A percentile compares a stretch with the other conserved stretches of the same genome.
Evolutionary conservation across 2,329 filamentous ascomycete species (phyloP).

Genomic region (Colletotrichum musae): DNA sequence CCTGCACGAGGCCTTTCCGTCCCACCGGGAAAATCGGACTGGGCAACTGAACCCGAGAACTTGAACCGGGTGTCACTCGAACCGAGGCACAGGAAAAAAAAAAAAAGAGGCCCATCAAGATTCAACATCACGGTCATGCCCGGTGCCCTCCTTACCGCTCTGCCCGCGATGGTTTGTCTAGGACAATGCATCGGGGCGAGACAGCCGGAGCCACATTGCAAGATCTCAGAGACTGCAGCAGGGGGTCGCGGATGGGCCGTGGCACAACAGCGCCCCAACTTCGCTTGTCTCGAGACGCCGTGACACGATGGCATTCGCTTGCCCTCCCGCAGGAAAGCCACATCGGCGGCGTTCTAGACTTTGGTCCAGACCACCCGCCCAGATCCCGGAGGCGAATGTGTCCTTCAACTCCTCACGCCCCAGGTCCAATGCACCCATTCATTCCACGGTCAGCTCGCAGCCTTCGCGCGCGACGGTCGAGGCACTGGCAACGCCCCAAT

Average conservation of each 20-base stretch:
- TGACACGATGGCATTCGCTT: conserved; percentile 31
- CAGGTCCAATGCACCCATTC: conserved; percentile 14
- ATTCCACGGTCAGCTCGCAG: conserved; percentile 12
- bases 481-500: conserved; percentile 13
- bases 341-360: conserved; percentile 21
- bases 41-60: neutral
- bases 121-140: conserved; percentile 2
- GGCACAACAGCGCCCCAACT: conserved; percentile 6
- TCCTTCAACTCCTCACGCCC: conserved; percentile 17
- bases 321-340: conserved; percentile 26
- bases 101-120: conserved; percentile 6
- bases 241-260: neutral
- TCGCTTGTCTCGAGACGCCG: conserved; percentile 6
- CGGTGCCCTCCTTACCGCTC: neutral
- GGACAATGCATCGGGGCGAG: conserved; percentile 22
- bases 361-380: conserved; percentile 19
- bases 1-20: neutral
- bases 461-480: conserved; percentile 10
- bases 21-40: neutral
- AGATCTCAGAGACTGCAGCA: neutral
- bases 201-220: neutral
- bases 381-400: conserved; percentile 8
- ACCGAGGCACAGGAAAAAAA: neutral
- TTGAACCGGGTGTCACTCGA: neutral
- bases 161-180: conserved; percentile 24